Percentiles rank a stretch among this genome's conserved stretches.
phyloP scores from a whole-genome alignment of 495 filamentous ascomycete genomes.

The Emericellopsis terricola region DNA sequence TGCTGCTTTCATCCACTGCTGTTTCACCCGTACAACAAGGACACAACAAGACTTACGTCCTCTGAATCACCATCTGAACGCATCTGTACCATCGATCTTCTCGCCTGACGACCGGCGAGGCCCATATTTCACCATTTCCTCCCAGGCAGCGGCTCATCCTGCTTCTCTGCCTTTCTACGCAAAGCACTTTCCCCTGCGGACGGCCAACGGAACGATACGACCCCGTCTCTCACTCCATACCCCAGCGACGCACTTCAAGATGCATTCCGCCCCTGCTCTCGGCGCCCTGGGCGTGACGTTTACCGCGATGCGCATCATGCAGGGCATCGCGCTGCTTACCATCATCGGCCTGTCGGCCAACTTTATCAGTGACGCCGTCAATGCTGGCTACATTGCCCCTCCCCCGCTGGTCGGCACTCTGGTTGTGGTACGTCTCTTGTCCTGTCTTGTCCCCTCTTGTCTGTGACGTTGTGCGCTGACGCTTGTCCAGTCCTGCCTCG shows the following conservation, averaged over 20 bases:
- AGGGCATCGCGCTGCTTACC: conserved; percentile 53
- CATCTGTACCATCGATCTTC: background rate
- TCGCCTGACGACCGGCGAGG: background rate
- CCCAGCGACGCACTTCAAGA: conserved; percentile 15
- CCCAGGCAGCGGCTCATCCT: conserved; percentile 5
- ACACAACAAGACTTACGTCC: background rate
- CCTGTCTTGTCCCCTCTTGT: conserved; percentile 3
- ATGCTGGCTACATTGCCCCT: conserved; percentile 41
- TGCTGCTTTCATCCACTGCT: background rate
- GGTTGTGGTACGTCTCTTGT: conserved; percentile 46
- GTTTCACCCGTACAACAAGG: background rate
- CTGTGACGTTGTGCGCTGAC: background rate
- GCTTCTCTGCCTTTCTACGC: conserved; percentile 10
- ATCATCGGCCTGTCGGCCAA: conserved; percentile 69
- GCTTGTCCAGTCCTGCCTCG: conserved; percentile 45
- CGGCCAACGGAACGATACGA: conserved; percentile 9
- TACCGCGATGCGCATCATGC: conserved; percentile 49
- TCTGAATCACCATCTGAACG: background rate
- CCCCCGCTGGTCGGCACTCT: conserved; percentile 61
- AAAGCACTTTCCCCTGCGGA: conserved; percentile 12
- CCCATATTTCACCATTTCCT: conserved; percentile 9
- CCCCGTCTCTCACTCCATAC: conserved; percentile 15
- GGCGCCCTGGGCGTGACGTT: conserved; percentile 70
- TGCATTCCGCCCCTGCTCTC: conserved; percentile 45
- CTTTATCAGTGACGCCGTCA: conserved; percentile 66